Conservation (phyloP, 2,329 filamentous ascomycete species). For the Talaromyces marneffei region DNA sequence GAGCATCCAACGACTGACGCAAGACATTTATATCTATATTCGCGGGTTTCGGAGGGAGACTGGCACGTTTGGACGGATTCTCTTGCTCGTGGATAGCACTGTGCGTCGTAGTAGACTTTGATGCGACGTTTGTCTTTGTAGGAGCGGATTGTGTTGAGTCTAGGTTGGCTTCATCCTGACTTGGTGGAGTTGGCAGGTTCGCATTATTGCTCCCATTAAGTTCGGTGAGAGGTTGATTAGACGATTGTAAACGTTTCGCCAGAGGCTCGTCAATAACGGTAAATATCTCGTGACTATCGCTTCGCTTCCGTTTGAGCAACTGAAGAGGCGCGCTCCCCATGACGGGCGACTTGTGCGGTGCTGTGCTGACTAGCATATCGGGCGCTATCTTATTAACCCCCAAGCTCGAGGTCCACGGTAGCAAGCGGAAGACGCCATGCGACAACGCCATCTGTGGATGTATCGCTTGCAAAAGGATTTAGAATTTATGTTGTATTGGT, state of each 20-base stretch:
- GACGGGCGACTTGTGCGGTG: constrained; percentile 28
- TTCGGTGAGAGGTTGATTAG: constrained; percentile 17
- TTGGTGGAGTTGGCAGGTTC: not conserved
- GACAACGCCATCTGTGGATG: constrained; percentile 21
- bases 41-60: constrained; percentile 18
- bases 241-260: constrained; percentile 27
- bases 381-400: constrained; percentile 43
- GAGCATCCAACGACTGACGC: constrained; percentile 70
- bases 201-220: constrained; percentile 1
- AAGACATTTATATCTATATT: constrained; percentile 44
- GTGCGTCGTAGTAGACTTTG: not conserved
- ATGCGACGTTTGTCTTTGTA: not conserved
- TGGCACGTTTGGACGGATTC: constrained; percentile 14
- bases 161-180: not conserved
- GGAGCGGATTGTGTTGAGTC: not conserved
- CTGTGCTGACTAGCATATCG: constrained; percentile 37
- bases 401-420: constrained; percentile 42
- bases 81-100: constrained; percentile 7
- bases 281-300: constrained; percentile 28
- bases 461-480: not conserved
- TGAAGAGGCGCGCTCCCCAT: constrained; percentile 30
- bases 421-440: constrained; percentile 47
- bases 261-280: constrained; percentile 25
- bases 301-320: constrained; percentile 56
- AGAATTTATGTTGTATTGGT: constrained; percentile 2